Percentiles rank a stretch among this genome's conserved stretches.
phyloP scores from a whole-genome alignment of 495 filamentous ascomycete genomes.

The Podospora pseudopauciseta region DNA sequence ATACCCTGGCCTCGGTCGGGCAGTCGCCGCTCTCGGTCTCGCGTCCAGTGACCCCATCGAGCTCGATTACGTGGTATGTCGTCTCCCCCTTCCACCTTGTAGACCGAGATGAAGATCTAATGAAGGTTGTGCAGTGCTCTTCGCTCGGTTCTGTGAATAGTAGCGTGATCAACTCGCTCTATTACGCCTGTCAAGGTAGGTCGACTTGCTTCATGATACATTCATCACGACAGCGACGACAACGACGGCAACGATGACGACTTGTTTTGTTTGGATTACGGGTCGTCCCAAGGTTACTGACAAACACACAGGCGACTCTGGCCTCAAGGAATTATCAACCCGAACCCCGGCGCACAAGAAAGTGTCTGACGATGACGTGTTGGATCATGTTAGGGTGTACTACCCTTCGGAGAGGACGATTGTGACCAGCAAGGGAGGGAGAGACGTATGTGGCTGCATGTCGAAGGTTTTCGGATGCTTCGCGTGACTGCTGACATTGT shows the following conservation, averaged over 20 bases:
- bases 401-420: slow-evolving; percentile 81
- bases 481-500: background rate
- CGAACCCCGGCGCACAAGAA: slow-evolving; percentile 35
- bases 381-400: slow-evolving; percentile 64
- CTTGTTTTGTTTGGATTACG: too few relatives aligned
- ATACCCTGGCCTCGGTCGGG: slow-evolving; percentile 62
- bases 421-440: slow-evolving; percentile 54
- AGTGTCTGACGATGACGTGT: slow-evolving; percentile 24
- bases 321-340: slow-evolving; percentile 52
- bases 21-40: slow-evolving; percentile 56
- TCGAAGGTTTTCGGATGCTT: background rate
- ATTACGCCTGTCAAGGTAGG: slow-evolving; percentile 70
- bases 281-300: too few relatives aligned
- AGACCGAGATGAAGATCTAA: too few relatives aligned
- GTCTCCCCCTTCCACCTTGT: background rate
- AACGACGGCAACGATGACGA: too few relatives aligned
- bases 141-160: slow-evolving; percentile 73
- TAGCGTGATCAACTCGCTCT: slow-evolving; percentile 65
- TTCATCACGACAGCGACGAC: background rate
- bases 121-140: slow-evolving; percentile 44
- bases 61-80: slow-evolving; percentile 57
- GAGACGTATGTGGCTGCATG: slow-evolving; percentile 33
- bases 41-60: slow-evolving; percentile 45
- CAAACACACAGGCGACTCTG: slow-evolving; percentile 51
- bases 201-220: background rate